Conservation (phyloP, 164 flowering plant species). For the Nymphaea colorata region DNA sequence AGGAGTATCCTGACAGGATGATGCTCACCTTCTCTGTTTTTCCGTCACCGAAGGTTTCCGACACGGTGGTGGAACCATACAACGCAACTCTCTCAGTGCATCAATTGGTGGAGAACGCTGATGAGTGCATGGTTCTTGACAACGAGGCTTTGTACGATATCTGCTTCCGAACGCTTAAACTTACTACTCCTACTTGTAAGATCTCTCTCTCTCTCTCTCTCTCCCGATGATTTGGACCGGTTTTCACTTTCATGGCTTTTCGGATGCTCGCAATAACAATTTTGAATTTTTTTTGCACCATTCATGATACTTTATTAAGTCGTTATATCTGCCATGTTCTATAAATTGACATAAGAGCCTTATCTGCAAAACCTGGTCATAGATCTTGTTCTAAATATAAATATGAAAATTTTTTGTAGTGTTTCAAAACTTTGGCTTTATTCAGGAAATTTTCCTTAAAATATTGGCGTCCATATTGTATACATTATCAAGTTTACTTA, state of each 20-base stretch:
- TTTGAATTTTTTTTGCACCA: background rate
- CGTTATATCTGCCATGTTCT: background rate
- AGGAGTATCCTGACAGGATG: conserved; percentile 53
- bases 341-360: background rate
- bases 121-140: conserved; percentile 53
- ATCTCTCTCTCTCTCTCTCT: background rate
- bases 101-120: conserved; percentile 47
- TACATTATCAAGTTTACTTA: too few species aligned
- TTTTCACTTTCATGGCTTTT: background rate
- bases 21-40: conserved; percentile 53
- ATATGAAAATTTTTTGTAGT: too few species aligned
- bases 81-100: conserved; percentile 47
- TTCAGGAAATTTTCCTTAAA: too few species aligned
- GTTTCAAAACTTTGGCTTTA: too few species aligned
- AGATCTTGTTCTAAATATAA: too few species aligned
- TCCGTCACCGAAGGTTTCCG: conserved; percentile 48
- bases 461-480: too few species aligned
- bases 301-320: background rate
- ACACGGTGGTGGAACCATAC: conserved; percentile 46
- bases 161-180: conserved; percentile 47
- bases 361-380: too few species aligned
- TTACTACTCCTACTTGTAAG: conserved; percentile 45
- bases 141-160: conserved; percentile 53
- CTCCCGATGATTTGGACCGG: background rate
- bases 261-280: too few species aligned